Percentiles rank a stretch among this genome's conserved stretches.
These are phyloP conservation scores for Ciborinia camelliae DNA, from an alignment of 2,329 filamentous ascomycete species.

Conservation along the genomic window DNA sequence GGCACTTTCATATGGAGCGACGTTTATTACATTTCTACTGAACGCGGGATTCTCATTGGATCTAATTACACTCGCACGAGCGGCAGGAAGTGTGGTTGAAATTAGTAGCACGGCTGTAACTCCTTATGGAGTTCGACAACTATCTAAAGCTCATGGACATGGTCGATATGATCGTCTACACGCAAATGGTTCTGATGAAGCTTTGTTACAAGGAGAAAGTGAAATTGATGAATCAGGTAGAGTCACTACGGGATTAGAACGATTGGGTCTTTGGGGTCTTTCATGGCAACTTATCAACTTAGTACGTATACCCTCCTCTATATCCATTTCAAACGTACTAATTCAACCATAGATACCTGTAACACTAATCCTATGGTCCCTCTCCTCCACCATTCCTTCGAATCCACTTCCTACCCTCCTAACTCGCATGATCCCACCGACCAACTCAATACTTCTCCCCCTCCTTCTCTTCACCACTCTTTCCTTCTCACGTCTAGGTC, in stretches of 20 bases:
- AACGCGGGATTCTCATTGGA: conserved; percentile 47
- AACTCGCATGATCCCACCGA: conserved; percentile 36
- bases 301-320: conserved; percentile 34
- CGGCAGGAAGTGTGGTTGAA: conserved; percentile 49
- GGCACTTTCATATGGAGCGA: conserved; percentile 51
- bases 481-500: conserved; percentile 43
- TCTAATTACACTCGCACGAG: conserved; percentile 46
- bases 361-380: conserved; percentile 38
- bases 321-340: background rate
- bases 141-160: conserved; percentile 36
- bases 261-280: conserved; percentile 44
- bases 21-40: conserved; percentile 55
- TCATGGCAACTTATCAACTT: conserved; percentile 42
- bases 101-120: conserved; percentile 52
- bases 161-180: conserved; percentile 25
- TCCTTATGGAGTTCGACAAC: conserved; percentile 45
- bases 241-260: conserved; percentile 38
- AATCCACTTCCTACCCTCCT: conserved; percentile 11
- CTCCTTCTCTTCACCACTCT: conserved; percentile 42
- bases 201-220: background rate
- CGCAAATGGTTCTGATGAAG: background rate
- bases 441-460: conserved; percentile 20
- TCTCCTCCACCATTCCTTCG: conserved; percentile 27
- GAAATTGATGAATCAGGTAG: conserved; percentile 25
- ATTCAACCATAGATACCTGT: conserved; percentile 36